phyloP scores from a whole-genome alignment of 129 eudicot genomes.

The Helichrysum umbraculigerum region DNA sequence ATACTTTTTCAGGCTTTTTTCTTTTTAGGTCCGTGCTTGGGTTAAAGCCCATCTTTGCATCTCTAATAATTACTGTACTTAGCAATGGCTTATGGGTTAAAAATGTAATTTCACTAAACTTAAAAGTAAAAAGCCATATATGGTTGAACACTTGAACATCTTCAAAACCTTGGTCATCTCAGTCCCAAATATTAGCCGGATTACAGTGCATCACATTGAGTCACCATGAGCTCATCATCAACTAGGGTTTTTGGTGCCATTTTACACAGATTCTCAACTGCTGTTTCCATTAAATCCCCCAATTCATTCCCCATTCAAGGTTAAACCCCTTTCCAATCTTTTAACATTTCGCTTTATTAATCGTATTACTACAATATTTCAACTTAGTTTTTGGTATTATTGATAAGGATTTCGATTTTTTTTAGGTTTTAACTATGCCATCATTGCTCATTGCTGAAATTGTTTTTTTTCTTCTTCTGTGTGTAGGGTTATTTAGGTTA shows the following conservation, averaged over 20 bases:
- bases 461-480: conserved; percentile 2
- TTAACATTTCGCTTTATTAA: neutral
- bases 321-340: neutral
- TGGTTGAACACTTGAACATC: neutral
- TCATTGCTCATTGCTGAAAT: conserved; percentile 11
- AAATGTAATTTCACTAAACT: neutral
- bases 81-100: neutral
- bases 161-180: neutral
- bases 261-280: conserved; percentile 50
- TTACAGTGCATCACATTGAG: conserved; percentile 30
- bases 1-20: too few relatives aligned
- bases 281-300: conserved; percentile 46
- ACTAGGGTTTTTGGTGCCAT: conserved; percentile 47
- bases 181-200: neutral
- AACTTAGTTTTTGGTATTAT: neutral
- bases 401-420: conserved; percentile 1
- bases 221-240: conserved; percentile 40
- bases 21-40: too few relatives aligned
- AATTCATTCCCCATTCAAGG: conserved; percentile 37
- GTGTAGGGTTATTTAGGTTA: conserved; percentile 41
- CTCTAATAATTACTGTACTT: too few relatives aligned
- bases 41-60: too few relatives aligned
- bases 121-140: neutral
- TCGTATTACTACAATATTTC: neutral
- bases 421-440: neutral